phyloP scores from a whole-genome alignment of 345 rosid species.

The Hevea brasiliensis region DNA sequence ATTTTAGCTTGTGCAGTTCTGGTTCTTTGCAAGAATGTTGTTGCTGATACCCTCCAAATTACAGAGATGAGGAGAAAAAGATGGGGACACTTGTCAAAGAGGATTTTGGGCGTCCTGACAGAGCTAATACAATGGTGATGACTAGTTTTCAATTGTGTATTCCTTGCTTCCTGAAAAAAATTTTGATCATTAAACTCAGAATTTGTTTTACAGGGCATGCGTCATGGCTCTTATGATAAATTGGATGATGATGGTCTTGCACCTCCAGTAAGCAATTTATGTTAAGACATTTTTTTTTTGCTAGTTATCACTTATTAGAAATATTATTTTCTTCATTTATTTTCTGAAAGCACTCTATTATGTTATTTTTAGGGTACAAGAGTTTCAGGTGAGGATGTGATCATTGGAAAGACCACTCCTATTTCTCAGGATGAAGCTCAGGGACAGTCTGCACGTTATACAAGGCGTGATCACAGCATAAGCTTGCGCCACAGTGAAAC shows the following conservation, averaged over 20 bases:
- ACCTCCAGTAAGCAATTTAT: constrained; percentile 71
- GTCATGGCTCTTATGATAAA: constrained; percentile 96
- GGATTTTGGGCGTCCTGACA: constrained; percentile 94
- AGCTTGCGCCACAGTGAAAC: constrained; percentile 96
- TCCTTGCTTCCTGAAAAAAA: constrained; percentile 5
- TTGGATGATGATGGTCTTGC: constrained; percentile 99
- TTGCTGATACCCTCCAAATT: constrained; percentile 12
- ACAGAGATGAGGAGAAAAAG: constrained; percentile 96
- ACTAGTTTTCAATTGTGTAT: background rate
- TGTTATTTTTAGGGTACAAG: constrained; percentile 67
- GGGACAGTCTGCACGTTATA: constrained; percentile 75
- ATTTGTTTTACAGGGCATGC: constrained; percentile 73
- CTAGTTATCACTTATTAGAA: background rate
- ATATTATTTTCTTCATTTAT: background rate
- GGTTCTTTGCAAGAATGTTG: background rate
- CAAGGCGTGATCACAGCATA: constrained; percentile 92
- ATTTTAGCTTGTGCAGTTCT: background rate
- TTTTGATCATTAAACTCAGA: constrained; percentile 16
- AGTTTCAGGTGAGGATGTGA: constrained; percentile 96
- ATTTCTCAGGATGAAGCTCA: constrained; percentile 89
- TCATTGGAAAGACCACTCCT: constrained; percentile 95
- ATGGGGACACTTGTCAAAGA: constrained; percentile 99
- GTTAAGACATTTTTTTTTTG: background rate
- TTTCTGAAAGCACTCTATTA: background rate
- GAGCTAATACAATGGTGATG: constrained; percentile 79